Evolutionary conservation across 352 stramenopile genomes (phyloP).

Genomic region (Phytophthora pisi): DNA sequence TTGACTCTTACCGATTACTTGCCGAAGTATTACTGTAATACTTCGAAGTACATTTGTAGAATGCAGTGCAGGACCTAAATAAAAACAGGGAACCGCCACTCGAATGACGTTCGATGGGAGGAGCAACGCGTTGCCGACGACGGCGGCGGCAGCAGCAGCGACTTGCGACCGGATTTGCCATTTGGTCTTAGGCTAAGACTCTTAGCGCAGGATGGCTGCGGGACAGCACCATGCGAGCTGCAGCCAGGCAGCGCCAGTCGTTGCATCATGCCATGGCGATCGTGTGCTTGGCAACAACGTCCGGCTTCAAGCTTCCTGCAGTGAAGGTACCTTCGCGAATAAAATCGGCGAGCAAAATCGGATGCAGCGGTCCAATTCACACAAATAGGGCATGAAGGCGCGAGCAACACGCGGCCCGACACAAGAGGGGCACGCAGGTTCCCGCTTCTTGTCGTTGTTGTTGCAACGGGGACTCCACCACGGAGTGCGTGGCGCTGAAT

Average conservation of each 20-base stretch:
- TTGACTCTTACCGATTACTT: too few relatives aligned
- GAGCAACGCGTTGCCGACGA: conserved; percentile 2
- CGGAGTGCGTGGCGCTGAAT: background rate
- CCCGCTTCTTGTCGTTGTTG: conserved; percentile 3
- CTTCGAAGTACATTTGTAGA: too few relatives aligned
- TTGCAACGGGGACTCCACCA: background rate
- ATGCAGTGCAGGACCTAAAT: too few relatives aligned
- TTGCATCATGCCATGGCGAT: background rate
- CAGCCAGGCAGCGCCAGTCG: background rate
- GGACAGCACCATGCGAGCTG: conserved; percentile 5
- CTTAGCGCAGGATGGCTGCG: background rate
- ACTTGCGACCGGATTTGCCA: conserved; percentile 8
- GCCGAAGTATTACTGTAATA: too few relatives aligned
- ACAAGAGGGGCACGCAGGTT: conserved; percentile 8
- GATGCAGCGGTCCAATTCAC: conserved; percentile 23
- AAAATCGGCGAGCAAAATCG: conserved; percentile 22
- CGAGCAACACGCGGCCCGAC: conserved; percentile 10
- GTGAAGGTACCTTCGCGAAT: conserved; percentile 23
- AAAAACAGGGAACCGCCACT: background rate
- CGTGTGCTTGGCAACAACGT: background rate
- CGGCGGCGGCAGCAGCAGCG: background rate
- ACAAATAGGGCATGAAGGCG: conserved; percentile 29
- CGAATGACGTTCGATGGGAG: background rate
- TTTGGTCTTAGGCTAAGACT: background rate
- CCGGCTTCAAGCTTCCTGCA: background rate